phyloP scores from a whole-genome alignment of 2,329 filamentous ascomycete species.

The Aspergillus bombycis region DNA sequence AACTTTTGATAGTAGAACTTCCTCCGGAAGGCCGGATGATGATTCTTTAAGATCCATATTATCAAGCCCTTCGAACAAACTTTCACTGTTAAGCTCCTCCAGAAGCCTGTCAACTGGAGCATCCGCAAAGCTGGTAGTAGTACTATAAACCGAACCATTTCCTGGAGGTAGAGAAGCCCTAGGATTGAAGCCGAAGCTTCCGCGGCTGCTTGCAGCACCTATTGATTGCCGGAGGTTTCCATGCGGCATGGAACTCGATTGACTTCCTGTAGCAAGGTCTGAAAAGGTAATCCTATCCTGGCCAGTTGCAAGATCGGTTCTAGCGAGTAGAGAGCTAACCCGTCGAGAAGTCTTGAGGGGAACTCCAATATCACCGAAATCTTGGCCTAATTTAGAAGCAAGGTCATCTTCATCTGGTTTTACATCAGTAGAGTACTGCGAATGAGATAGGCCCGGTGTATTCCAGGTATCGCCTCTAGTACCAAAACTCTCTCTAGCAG shows the following conservation, averaged over 20 bases:
- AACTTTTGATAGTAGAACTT: conserved; percentile 72
- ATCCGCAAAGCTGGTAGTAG: conserved; percentile 66
- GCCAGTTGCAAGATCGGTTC: conserved; percentile 82
- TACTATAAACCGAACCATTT: conserved; percentile 49
- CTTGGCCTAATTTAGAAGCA: conserved; percentile 72
- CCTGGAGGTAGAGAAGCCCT: conserved; percentile 61
- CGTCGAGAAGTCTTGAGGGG: conserved; percentile 69
- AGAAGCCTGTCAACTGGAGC: conserved; percentile 70
- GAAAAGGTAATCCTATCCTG: conserved; percentile 80
- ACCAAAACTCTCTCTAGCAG: conserved; percentile 77
- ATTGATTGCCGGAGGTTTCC: conserved; percentile 70
- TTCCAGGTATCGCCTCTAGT: conserved; percentile 50
- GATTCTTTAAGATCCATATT: conserved; percentile 74
- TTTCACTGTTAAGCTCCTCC: conserved; percentile 66
- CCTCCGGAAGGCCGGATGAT: conserved; percentile 71
- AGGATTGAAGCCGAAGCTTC: conserved; percentile 60
- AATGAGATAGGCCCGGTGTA: conserved; percentile 44
- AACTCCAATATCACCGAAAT: conserved; percentile 59
- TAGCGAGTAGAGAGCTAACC: conserved; percentile 86
- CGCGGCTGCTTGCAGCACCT: conserved; percentile 66
- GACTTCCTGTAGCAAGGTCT: conserved; percentile 62
- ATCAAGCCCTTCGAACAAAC: conserved; percentile 68
- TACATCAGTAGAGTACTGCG: conserved; percentile 50
- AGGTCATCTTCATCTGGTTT: conserved; percentile 63
- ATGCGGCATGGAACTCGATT: conserved; percentile 39